phyloP scores from a whole-genome alignment of 202 grass and related monocot species.

The Saccharum hybrid region DNA sequence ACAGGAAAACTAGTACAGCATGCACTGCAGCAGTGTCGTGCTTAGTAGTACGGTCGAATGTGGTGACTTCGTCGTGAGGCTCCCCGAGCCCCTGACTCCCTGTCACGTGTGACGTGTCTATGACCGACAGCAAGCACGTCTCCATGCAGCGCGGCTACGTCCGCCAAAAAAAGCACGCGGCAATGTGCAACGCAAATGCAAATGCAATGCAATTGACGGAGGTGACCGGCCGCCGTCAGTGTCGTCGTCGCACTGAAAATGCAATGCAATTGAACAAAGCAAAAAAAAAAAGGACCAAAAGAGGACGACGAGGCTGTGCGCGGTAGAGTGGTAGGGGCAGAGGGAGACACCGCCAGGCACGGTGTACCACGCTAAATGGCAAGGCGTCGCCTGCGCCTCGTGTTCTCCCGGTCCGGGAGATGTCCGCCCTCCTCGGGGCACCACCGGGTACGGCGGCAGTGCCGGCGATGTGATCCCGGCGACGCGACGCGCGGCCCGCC shows the following conservation, averaged over 20 bases:
- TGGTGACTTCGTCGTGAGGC: neutral
- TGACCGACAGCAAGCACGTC: slow-evolving; percentile 12
- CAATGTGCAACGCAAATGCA: neutral
- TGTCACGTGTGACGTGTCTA: slow-evolving; percentile 31
- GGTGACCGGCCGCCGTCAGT: slow-evolving; percentile 46
- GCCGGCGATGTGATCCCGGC: slow-evolving; percentile 40
- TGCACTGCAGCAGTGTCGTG: neutral
- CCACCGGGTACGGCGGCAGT: slow-evolving; percentile 7
- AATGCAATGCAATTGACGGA: slow-evolving; percentile 3
- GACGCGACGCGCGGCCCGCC: slow-evolving; percentile 43
- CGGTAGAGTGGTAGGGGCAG: slow-evolving; percentile 27
- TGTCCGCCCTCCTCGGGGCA: slow-evolving; percentile 22
- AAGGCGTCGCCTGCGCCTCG: slow-evolving; percentile 15
- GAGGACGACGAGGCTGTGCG: neutral
- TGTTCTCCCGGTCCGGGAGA: neutral
- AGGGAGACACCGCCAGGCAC: slow-evolving; percentile 35
- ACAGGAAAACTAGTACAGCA: slow-evolving; percentile 14
- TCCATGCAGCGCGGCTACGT: neutral
- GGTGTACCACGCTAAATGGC: slow-evolving; percentile 10
- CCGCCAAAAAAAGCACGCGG: slow-evolving; percentile 3
- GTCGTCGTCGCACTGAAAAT: slow-evolving; percentile 23
- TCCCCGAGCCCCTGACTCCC: neutral
- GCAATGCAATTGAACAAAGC: neutral
- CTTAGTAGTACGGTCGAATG: slow-evolving; percentile 26
- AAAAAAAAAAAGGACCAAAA: neutral